A percentile compares a stretch with the other conserved stretches of the same genome.
Conservation (phyloP, 1,284 basidiomycete genomes). For the Ganoderma lingzhi region DNA sequence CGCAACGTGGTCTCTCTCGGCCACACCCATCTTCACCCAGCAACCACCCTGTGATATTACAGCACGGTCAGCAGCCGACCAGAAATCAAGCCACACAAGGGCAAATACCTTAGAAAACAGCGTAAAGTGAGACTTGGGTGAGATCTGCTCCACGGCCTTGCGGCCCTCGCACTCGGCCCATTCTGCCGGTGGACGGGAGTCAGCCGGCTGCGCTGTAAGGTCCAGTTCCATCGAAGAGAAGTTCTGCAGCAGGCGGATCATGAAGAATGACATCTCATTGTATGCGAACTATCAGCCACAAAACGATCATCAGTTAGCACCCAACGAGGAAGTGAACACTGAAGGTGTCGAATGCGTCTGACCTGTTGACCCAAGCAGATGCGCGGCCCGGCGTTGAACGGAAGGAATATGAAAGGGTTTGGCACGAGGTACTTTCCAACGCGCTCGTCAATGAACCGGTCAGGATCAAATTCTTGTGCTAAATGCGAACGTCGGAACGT, state of each 20-base stretch:
- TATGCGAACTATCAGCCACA: slow-evolving; percentile 46
- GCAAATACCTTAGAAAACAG: slow-evolving; percentile 47
- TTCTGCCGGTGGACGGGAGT: slow-evolving; percentile 31
- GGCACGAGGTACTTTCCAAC: slow-evolving; percentile 45
- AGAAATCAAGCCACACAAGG: background rate
- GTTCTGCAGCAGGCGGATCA: slow-evolving; percentile 53
- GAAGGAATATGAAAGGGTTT: slow-evolving; percentile 57
- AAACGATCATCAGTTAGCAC: background rate
- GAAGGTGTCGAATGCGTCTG: background rate
- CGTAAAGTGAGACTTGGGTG: slow-evolving; percentile 35
- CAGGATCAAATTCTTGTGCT: slow-evolving; percentile 56
- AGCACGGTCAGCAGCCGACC: background rate
- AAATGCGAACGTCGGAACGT: background rate
- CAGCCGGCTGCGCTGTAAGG: slow-evolving; percentile 30
- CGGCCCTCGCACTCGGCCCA: slow-evolving; percentile 28
- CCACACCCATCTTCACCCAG: slow-evolving; percentile 40
- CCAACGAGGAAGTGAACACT: background rate
- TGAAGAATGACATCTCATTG: slow-evolving; percentile 52
- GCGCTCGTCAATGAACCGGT: slow-evolving; percentile 51
- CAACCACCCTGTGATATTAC: slow-evolving; percentile 35
- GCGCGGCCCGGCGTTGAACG: slow-evolving; percentile 59
- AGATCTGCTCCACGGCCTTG: slow-evolving; percentile 33
- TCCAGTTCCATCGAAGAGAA: slow-evolving; percentile 55
- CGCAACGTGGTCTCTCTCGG: background rate
- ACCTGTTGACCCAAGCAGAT: slow-evolving; percentile 58